A percentile compares a stretch with the other conserved stretches of the same genome.
Evolutionary conservation across 2,329 filamentous ascomycete genomes (phyloP).

Genomic region (Ascochyta lentis): DNA sequence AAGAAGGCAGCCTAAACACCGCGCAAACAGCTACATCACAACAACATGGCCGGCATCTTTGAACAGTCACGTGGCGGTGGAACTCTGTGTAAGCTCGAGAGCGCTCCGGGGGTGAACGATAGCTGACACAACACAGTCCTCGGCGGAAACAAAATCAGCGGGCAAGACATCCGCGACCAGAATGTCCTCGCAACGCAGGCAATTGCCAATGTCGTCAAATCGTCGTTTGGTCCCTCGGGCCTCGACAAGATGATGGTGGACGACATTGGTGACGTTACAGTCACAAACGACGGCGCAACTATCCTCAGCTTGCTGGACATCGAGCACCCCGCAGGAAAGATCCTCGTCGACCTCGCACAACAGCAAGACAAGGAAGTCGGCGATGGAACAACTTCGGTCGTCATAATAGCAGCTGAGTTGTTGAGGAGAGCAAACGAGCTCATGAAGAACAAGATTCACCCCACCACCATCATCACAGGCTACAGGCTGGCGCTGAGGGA

Average conservation of each 20-base stretch:
- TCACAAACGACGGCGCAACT: constrained; percentile 98
- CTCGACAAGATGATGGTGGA: constrained; percentile 99
- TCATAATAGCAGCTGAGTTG: constrained; percentile 95
- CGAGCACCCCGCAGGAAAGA: constrained; percentile 97
- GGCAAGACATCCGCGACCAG: constrained; percentile 94
- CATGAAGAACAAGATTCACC: constrained; percentile 99
- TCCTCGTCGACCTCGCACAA: constrained; percentile 94
- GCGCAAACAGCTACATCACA: constrained; percentile 37
- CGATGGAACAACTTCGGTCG: constrained; percentile 96
- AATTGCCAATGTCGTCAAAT: constrained; percentile 98
- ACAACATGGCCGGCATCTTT: constrained; percentile 89
- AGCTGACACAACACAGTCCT: constrained; percentile 66
- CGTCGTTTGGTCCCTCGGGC: constrained; percentile 95
- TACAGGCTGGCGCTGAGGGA: constrained; percentile 95
- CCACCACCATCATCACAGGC: constrained; percentile 98
- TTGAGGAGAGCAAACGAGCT: constrained; percentile 93
- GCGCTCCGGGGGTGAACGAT: background rate
- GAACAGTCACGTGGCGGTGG: constrained; percentile 91
- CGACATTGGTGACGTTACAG: constrained; percentile 98
- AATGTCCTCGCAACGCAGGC: constrained; percentile 96
- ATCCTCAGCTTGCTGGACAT: constrained; percentile 95
- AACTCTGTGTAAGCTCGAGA: constrained; percentile 74
- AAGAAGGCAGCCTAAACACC: constrained; percentile 40
- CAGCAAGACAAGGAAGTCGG: constrained; percentile 99
- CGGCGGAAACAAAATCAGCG: constrained; percentile 96